Conservation (phyloP, 177 flowering plant species). For the Vitis hybrid region DNA sequence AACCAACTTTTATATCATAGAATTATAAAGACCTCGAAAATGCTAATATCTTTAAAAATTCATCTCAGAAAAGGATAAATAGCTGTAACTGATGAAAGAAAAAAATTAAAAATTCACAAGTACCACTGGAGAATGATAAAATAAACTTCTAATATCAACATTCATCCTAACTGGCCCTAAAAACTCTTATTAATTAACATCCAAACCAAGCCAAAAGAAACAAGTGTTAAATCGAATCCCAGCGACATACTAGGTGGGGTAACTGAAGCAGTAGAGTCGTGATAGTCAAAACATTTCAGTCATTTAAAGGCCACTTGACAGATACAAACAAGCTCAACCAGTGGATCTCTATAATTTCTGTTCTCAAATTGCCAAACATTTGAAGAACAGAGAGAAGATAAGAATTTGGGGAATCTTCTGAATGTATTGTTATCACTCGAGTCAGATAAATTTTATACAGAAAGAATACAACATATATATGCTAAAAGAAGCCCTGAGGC, state of each 20-base stretch:
- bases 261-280: not conserved
- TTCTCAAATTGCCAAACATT: no score
- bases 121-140: not conserved
- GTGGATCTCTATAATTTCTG: no score
- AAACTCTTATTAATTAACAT: not conserved
- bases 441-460: no score
- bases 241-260: not conserved
- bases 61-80: not conserved
- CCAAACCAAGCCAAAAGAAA: not conserved
- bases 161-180: not conserved
- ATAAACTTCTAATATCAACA: not conserved
- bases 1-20: not conserved
- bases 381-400: no score
- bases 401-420: no score
- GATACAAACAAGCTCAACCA: no score
- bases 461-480: no score
- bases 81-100: not conserved
- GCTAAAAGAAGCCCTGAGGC: no score
- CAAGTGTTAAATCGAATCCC: not conserved
- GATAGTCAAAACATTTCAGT: not conserved
- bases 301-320: not conserved
- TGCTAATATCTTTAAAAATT: not conserved
- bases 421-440: no score
- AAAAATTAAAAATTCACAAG: not conserved
- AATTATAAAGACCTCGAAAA: not conserved